These are phyloP conservation scores for Fonsecaea erecta DNA, from an alignment of 2,329 filamentous ascomycete genomes.

Conservation along the genomic window DNA sequence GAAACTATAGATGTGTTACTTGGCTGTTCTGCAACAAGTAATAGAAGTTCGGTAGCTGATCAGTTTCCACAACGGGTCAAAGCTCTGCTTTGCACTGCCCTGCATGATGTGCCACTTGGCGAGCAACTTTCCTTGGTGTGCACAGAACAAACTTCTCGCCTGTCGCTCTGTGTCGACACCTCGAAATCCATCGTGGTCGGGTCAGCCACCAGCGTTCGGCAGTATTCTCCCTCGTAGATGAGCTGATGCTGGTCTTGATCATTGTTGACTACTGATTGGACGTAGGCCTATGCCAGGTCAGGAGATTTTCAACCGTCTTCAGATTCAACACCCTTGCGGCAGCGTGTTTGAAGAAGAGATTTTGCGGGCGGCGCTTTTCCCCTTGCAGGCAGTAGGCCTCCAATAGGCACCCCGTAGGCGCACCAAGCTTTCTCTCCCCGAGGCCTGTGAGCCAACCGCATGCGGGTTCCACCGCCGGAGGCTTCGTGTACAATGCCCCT, in stretches of 20 bases:
- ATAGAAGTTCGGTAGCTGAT: background rate
- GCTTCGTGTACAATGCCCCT: slow-evolving; percentile 22
- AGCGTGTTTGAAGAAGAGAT: slow-evolving; percentile 21
- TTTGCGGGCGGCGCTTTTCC: slow-evolving; percentile 2
- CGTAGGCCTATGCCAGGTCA: background rate
- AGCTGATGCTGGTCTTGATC: background rate
- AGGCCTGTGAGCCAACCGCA: slow-evolving; percentile 25
- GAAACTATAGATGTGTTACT: slow-evolving; percentile 8
- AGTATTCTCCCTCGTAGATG: background rate
- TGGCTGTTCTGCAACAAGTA: background rate
- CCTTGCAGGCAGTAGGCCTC: background rate
- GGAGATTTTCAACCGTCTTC: slow-evolving; percentile 5
- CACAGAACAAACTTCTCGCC: background rate
- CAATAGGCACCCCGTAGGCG: background rate
- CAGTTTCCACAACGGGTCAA: background rate
- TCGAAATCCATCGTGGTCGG: background rate
- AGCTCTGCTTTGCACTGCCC: background rate
- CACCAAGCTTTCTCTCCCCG: slow-evolving; percentile 1
- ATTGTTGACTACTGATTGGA: background rate
- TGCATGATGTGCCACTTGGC: background rate
- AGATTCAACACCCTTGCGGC: background rate
- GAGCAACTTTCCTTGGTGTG: background rate
- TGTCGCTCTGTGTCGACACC: background rate
- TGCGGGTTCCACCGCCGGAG: background rate
- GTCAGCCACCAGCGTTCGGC: background rate